These are phyloP conservation scores for Penicillium sp. DNA, from an alignment of 2,329 filamentous ascomycete genomes.

Conservation along the genomic window DNA sequence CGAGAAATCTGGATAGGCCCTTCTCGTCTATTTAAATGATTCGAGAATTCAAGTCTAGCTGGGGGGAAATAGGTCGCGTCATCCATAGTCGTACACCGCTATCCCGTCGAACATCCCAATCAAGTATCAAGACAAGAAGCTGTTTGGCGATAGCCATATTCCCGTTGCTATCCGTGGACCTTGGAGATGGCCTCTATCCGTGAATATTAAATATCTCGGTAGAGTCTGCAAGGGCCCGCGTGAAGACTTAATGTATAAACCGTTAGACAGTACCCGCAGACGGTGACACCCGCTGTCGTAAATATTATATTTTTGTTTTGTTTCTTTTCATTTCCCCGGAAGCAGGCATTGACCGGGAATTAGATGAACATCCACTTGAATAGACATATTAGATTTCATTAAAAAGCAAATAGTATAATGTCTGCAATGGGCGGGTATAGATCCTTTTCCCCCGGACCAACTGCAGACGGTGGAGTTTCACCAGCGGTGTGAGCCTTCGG, in stretches of 20 bases:
- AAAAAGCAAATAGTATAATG: background rate
- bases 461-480: slow-evolving; percentile 16
- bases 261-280: slow-evolving; percentile 9
- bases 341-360: background rate
- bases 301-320: background rate
- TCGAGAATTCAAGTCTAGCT: background rate
- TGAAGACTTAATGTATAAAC: slow-evolving; percentile 23
- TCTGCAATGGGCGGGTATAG: slow-evolving; percentile 1
- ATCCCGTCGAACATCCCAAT: slow-evolving; percentile 19
- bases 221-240: slow-evolving; percentile 26
- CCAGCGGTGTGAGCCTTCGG: slow-evolving; percentile 25
- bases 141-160: slow-evolving; percentile 8
- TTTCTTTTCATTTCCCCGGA: slow-evolving; percentile 1
- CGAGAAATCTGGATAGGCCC: background rate
- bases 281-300: slow-evolving; percentile 15
- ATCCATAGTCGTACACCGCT: slow-evolving; percentile 24
- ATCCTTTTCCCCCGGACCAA: slow-evolving; percentile 15
- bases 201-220: slow-evolving; percentile 13
- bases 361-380: background rate
- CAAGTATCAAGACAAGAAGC: slow-evolving; percentile 11
- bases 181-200: slow-evolving; percentile 9
- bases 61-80: slow-evolving; percentile 3
- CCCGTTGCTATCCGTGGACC: slow-evolving; percentile 2
- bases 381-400: background rate
- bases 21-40: slow-evolving; percentile 19